Evolutionary conservation across 352 stramenopile genomes (phyloP), one percentile per base, ranked within the genome.

Genomic region (Chrysophaeum taylorii): DNA sequence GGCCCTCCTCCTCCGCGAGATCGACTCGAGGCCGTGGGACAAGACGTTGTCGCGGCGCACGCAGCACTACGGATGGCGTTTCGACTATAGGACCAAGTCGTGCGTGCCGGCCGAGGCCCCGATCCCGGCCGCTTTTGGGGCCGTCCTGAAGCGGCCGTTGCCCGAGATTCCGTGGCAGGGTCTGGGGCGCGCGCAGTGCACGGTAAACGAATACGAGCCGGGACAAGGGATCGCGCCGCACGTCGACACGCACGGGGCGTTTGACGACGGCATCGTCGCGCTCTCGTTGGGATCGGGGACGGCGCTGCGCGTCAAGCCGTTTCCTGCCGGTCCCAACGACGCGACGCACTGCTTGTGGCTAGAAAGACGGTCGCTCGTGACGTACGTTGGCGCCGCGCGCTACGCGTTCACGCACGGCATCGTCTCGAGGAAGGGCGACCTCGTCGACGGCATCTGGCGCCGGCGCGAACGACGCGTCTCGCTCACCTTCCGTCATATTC

Each of bases 381-480:
- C 93, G 14, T 88, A 94, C 83, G 90, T 84, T 0, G 85, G 85
- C 12, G 79, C 83, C 0, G 86, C 85, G 68, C 86, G 87, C 15
- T 94, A 93, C 78, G 81, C 85, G 36, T 94, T 85, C 84, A 91
- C 87, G 15, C 88, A 94, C 72, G 86, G 82, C 64, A 93, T 94
- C 45, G 79, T 82, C 27, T 85, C 87, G 14, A 82, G 88, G 18
- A 70, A 81, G 15, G 92, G 90, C 70, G 88, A 94, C 77, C 81
- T 92, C 16, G 85, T 94, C 35, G 88, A 92, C 68, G 81, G 82
- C 31, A 78, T 27, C 45, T 88, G 21, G 78, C 89, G 4, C 76
- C 76, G 35, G 84, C 88, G 14, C 18, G 68, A 81, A 50, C 79
- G 87, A 35, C 82, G 85, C 73, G 72, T 93, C 21, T 92, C 85